These are phyloP conservation scores for Russula ochroleuca DNA, from an alignment of 768 basidiomycete species.

Conservation along the genomic window DNA sequence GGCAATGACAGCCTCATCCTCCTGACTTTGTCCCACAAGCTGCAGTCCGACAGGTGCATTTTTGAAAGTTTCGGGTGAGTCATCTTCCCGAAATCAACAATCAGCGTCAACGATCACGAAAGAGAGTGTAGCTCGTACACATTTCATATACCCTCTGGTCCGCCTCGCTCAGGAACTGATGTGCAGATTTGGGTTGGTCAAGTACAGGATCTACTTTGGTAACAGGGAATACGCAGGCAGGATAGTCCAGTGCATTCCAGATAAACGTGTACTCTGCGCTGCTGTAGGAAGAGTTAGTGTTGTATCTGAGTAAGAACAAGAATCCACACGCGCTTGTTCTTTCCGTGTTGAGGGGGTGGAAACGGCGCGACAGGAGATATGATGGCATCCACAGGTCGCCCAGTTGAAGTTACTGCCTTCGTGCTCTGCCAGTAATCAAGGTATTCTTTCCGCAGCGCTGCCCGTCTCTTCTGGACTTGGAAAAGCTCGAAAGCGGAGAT, in stretches of 20 bases:
- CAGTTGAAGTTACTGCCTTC: constrained; percentile 41
- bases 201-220: constrained; percentile 42
- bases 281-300: constrained; percentile 29
- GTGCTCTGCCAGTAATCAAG: constrained; percentile 50
- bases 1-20: constrained; percentile 50
- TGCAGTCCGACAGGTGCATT: constrained; percentile 49
- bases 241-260: constrained; percentile 47
- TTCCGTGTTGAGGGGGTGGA: constrained; percentile 44
- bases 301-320: background rate
- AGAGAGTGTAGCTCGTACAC: constrained; percentile 37
- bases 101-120: background rate
- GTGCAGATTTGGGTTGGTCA: constrained; percentile 36
- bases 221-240: constrained; percentile 45
- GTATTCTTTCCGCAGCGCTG: constrained; percentile 41
- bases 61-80: constrained; percentile 36
- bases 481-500: constrained; percentile 38
- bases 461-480: constrained; percentile 44
- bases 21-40: constrained; percentile 44
- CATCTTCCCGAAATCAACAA: constrained; percentile 13
- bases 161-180: constrained; percentile 41
- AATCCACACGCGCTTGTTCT: constrained; percentile 36
- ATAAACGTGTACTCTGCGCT: constrained; percentile 44
- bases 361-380: constrained; percentile 45
- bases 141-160: constrained; percentile 44
- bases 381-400: constrained; percentile 50